phyloP scores from a whole-genome alignment of 23 red algal species.

The Gracilaria domingensis region DNA sequence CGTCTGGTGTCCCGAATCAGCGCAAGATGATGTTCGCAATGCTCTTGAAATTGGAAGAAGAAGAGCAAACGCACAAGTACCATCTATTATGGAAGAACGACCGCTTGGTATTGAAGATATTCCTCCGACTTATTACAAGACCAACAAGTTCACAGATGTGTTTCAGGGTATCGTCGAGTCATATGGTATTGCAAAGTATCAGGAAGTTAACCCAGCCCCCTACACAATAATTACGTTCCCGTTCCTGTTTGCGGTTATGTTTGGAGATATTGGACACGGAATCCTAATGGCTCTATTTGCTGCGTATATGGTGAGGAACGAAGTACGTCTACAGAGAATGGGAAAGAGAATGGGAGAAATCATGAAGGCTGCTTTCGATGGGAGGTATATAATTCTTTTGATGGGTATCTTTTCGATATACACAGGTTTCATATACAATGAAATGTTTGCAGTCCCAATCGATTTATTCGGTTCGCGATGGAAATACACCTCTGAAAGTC shows the following conservation, averaged over 20 bases:
- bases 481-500: slow-evolving; percentile 76
- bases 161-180: slow-evolving; percentile 97
- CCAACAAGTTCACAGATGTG: slow-evolving; percentile 98
- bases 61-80: slow-evolving; percentile 85
- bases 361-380: slow-evolving; percentile 83
- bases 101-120: slow-evolving; percentile 34
- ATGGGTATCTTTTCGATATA: slow-evolving; percentile 99
- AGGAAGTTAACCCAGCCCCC: slow-evolving; percentile 98
- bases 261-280: slow-evolving; percentile 99
- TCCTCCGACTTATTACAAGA: slow-evolving; percentile 88
- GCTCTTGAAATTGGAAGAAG: slow-evolving; percentile 81
- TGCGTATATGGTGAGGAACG: slow-evolving; percentile 76
- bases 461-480: slow-evolving; percentile 93
- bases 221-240: slow-evolving; percentile 95
- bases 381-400: slow-evolving; percentile 92
- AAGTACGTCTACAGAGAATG: slow-evolving; percentile 58
- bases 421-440: slow-evolving; percentile 98
- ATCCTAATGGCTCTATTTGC: slow-evolving; percentile 94
- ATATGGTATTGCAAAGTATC: slow-evolving; percentile 95
- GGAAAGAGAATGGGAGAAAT: slow-evolving; percentile 80
- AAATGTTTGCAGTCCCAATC: slow-evolving; percentile 92
- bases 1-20: slow-evolving; percentile 87
- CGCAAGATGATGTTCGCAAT: slow-evolving; percentile 72
- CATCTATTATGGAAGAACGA: slow-evolving; percentile 88
- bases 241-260: slow-evolving; percentile 99